Conservation (phyloP, 2,329 filamentous ascomycete species). For the Paecilomyces variotii region DNA sequence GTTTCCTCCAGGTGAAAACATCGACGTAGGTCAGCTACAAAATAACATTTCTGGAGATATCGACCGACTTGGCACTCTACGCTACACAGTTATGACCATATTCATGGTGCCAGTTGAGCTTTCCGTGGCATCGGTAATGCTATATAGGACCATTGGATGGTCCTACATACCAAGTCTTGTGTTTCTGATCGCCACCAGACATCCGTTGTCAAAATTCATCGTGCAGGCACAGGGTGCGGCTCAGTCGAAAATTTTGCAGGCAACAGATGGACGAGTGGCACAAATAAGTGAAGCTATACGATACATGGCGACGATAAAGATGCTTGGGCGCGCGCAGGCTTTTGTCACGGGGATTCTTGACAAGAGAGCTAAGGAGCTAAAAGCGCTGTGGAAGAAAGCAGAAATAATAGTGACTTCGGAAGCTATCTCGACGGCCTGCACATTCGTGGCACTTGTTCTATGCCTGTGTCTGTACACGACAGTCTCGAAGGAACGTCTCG, state of each 20-base stretch:
- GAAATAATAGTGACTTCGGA: conserved; percentile 7
- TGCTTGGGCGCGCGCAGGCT: conserved; percentile 5
- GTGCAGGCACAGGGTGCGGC: conserved; percentile 3
- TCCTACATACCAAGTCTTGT: conserved; percentile 7
- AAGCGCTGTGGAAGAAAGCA: conserved; percentile 8
- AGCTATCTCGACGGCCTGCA: conserved; percentile 3
- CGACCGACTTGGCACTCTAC: conserved; percentile 7
- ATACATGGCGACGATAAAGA: conserved; percentile 5
- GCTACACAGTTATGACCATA: conserved; percentile 6
- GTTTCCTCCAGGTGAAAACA: neutral
- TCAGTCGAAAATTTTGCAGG: conserved; percentile 5
- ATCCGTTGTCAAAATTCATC: conserved; percentile 6
- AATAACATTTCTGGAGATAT: conserved; percentile 8
- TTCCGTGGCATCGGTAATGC: conserved; percentile 2
- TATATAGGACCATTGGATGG: conserved; percentile 7
- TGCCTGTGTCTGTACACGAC: conserved; percentile 3
- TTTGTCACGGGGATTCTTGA: conserved; percentile 6
- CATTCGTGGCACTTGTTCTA: conserved; percentile 5
- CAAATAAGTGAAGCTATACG: conserved; percentile 8
- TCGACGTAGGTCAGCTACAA: conserved; percentile 7
- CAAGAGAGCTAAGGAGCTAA: conserved; percentile 3
- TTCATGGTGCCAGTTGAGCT: conserved; percentile 9
- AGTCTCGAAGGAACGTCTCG: conserved; percentile 1
- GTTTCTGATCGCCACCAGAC: conserved; percentile 7
- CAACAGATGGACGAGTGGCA: conserved; percentile 5